Conservation (phyloP, 345 rosid genomes). For the Moricandia arvensis region DNA sequence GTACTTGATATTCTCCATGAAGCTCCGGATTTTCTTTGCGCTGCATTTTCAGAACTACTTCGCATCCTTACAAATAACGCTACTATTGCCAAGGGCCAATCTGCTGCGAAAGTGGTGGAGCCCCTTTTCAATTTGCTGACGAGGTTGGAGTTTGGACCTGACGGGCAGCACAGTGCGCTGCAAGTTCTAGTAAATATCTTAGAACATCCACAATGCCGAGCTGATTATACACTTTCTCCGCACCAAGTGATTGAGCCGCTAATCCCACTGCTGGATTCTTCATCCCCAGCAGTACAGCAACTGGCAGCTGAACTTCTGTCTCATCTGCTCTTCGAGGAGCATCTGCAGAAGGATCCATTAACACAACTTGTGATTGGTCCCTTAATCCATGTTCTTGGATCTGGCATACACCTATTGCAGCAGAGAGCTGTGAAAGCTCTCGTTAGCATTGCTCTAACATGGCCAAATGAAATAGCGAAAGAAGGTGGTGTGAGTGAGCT, state of each 20-base stretch:
- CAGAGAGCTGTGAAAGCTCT: constrained; percentile 99
- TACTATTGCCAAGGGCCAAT: constrained; percentile 85
- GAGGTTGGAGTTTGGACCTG: constrained; percentile 84
- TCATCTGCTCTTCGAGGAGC: constrained; percentile 79
- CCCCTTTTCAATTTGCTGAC: constrained; percentile 77
- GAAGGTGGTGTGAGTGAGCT: constrained; percentile 95
- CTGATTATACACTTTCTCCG: constrained; percentile 71
- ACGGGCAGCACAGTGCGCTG: constrained; percentile 90
- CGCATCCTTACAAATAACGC: constrained; percentile 96
- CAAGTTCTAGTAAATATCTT: constrained; percentile 93
- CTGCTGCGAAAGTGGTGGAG: constrained; percentile 94
- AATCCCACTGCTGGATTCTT: constrained; percentile 89
- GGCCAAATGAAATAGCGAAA: constrained; percentile 97
- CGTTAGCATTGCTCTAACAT: constrained; percentile 75
- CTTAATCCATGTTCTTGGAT: constrained; percentile 76
- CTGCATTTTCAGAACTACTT: constrained; percentile 90
- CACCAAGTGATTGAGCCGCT: constrained; percentile 92
- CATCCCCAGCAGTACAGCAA: constrained; percentile 93
- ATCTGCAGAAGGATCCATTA: constrained; percentile 85
- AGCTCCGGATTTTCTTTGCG: constrained; percentile 93
- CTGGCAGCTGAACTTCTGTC: constrained; percentile 99
- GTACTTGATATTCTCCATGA: constrained; percentile 85
- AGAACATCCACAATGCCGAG: constrained; percentile 96
- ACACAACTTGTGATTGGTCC: constrained; percentile 86
- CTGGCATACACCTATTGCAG: constrained; percentile 85